Evolutionary conservation across 805 yeast genomes (phyloP), one percentile per base, ranked within the genome.

Genomic region (Nematodospora valgi): DNA sequence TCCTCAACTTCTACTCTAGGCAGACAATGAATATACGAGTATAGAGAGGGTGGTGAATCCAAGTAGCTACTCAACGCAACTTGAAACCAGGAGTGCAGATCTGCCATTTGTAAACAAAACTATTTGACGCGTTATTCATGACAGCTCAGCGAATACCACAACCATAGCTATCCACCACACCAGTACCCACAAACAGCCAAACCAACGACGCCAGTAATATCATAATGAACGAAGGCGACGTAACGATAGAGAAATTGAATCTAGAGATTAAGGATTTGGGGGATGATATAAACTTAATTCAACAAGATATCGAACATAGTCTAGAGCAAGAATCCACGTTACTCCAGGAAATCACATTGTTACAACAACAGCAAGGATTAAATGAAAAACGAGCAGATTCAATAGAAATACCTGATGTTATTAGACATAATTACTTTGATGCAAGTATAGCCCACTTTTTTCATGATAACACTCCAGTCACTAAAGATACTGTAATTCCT

Each of bases 361-460:
- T 32, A 19, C 24, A 32, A 12, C 29, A 32, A 4, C 35, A 32
- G 19, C 19, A 23, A 3, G 5, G 11, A 5, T 4, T 13, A 5
- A 12, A 8, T 20, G 6, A 20, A n/a, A 28, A 20, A 12, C n/a
- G 20, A 9, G 10, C 6, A 4, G 12, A 13, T 10, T n/a, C n/a
- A n/a, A 37, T 20, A 15, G 40, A 38, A 22, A 39, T 40, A 1
- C 51, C 52, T 8, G 46, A 51, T 6, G 41, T 54, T 3, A 49
- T 58, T 3, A 45, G 43, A 19, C 64, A 59, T 34, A 39, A 45
- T 26, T 55, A 52, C 35, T 59, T 62, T 35, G 68, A 61, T 37
- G 49, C 54, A 3, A 47, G 54, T 11, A 51, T 62, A 38, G 51
- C 7, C 37, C 41, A 11, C 56, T 43, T 37, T 59, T 62, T 27